Conservation (phyloP, 805 yeast species). For the Teunomyces aglyptinius region DNA sequence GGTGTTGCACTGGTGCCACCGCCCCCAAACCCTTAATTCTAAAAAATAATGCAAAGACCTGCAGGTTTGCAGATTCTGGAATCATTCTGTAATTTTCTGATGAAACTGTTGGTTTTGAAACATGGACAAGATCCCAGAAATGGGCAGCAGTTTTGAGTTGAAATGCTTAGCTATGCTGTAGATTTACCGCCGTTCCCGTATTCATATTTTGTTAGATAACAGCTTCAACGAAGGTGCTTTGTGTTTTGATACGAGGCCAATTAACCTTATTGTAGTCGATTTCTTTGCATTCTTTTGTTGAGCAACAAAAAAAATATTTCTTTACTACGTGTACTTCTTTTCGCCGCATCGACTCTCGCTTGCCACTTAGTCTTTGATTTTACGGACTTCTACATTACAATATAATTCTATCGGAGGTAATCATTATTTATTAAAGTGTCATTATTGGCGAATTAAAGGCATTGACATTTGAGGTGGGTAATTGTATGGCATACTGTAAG, state of each 20-base stretch:
- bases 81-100: neutral
- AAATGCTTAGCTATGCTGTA: neutral
- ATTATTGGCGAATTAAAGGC: constrained; percentile 11
- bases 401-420: neutral
- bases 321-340: neutral
- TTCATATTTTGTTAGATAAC: neutral
- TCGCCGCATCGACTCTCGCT: neutral
- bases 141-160: neutral
- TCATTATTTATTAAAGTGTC: neutral
- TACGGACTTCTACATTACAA: no score
- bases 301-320: neutral
- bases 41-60: neutral
- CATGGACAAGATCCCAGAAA: neutral
- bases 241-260: neutral
- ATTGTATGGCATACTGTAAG: constrained; percentile 3
- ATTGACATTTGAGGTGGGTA: constrained; percentile 6
- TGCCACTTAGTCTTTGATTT: no score
- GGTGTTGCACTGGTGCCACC: neutral
- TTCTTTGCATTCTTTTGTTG: neutral
- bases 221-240: neutral
- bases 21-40: neutral
- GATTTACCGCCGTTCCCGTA: neutral
- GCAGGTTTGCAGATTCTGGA: constrained; percentile 6
- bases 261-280: neutral
- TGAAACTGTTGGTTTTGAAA: neutral